Percentiles rank a stretch among this genome's conserved stretches.
Conservation (phyloP, 192 early-diverging fungal genomes). For the Coemansia sp. region DNA sequence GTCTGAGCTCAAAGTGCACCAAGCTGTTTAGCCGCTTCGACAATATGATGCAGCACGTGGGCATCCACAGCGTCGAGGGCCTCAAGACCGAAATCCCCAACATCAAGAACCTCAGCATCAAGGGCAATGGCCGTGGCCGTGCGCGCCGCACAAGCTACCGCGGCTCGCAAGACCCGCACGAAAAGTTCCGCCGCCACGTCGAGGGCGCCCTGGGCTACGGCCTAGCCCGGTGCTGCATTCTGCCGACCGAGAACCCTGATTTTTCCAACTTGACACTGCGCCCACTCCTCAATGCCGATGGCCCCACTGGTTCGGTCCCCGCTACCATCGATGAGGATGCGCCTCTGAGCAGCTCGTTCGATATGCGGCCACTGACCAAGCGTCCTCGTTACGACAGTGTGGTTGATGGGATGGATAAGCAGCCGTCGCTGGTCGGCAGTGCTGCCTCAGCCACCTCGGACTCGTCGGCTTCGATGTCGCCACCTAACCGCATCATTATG, state of each 20-base stretch:
- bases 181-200: constrained; percentile 53
- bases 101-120: constrained; percentile 54
- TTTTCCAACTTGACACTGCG: constrained; percentile 56
- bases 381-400: constrained; percentile 51
- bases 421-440: background rate
- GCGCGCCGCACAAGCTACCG: constrained; percentile 57
- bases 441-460: background rate
- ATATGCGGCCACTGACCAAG: constrained; percentile 7
- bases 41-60: constrained; percentile 84
- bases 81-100: constrained; percentile 54
- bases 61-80: constrained; percentile 63
- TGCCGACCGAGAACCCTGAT: constrained; percentile 50
- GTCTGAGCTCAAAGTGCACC: constrained; percentile 66
- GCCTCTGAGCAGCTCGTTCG: constrained; percentile 2
- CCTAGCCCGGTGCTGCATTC: constrained; percentile 44
- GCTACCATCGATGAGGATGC: constrained; percentile 14
- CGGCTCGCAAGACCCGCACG: constrained; percentile 36
- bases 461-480: background rate
- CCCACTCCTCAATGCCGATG: constrained; percentile 36
- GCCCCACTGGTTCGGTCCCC: background rate
- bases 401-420: constrained; percentile 40
- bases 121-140: constrained; percentile 53
- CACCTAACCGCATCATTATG: background rate
- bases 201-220: constrained; percentile 31
- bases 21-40: constrained; percentile 76